These are phyloP conservation scores for Salix koriyanagi DNA, from an alignment of 345 rosid genomes.

Conservation along the genomic window DNA sequence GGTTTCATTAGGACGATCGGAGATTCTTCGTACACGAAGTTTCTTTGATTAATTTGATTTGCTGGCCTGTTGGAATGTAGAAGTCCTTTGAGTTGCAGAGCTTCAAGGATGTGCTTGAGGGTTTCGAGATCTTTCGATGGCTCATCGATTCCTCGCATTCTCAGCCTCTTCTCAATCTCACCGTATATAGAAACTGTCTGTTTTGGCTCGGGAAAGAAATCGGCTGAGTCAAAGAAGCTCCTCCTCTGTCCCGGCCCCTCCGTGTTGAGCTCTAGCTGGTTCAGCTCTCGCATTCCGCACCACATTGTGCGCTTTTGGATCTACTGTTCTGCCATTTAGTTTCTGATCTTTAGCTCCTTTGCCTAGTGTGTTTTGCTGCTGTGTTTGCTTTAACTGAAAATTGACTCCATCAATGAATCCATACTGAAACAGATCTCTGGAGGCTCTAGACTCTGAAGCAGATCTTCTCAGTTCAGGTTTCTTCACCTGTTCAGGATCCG, in stretches of 20 bases:
- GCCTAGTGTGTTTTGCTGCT: slow-evolving; percentile 27
- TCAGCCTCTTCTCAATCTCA: slow-evolving; percentile 63
- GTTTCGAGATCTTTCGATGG: slow-evolving; percentile 81
- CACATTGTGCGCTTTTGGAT: slow-evolving; percentile 19
- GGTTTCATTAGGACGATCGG: slow-evolving; percentile 53
- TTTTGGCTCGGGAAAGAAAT: slow-evolving; percentile 78
- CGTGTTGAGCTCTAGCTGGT: slow-evolving; percentile 38
- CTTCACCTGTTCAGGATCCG: slow-evolving; percentile 43
- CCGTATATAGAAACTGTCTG: slow-evolving; percentile 40
- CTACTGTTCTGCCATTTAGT: slow-evolving; percentile 15
- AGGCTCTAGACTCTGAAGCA: slow-evolving; percentile 82
- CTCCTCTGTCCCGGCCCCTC: slow-evolving; percentile 41
- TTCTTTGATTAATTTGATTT: slow-evolving; percentile 30
- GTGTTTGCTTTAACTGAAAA: slow-evolving; percentile 40
- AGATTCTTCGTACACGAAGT: slow-evolving; percentile 50
- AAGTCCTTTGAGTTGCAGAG: slow-evolving; percentile 89
- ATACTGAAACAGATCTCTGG: slow-evolving; percentile 50
- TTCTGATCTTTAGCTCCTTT: slow-evolving; percentile 24
- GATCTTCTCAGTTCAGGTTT: slow-evolving; percentile 77
- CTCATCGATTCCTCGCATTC: slow-evolving; percentile 65
- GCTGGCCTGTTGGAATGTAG: slow-evolving; percentile 48
- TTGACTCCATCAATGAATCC: slow-evolving; percentile 49
- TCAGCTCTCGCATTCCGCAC: slow-evolving; percentile 39
- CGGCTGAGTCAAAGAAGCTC: slow-evolving; percentile 67
- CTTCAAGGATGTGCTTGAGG: slow-evolving; percentile 80